These are phyloP conservation scores for Russula vinacea DNA, from an alignment of 768 basidiomycete species.

Conservation along the genomic window DNA sequence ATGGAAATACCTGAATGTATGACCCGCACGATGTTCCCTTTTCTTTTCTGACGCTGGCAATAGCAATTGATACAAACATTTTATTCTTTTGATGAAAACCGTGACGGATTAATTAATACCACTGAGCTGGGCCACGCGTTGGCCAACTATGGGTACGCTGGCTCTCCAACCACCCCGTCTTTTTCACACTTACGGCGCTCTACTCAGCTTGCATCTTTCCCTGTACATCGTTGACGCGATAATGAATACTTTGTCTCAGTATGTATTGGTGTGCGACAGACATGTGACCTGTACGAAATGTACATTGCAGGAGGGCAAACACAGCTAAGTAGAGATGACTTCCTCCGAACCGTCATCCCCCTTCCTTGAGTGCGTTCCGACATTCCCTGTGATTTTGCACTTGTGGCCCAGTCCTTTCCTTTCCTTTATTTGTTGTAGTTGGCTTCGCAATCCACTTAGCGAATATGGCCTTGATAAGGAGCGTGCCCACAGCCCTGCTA, in stretches of 20 bases:
- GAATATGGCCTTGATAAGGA: no score
- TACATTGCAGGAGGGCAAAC: background rate
- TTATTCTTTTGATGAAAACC: slow-evolving; percentile 3
- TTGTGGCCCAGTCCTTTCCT: background rate
- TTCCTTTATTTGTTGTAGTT: no score
- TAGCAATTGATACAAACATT: slow-evolving; percentile 19
- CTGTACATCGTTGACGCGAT: background rate
- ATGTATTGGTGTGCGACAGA: slow-evolving; percentile 11
- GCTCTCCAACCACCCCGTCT: background rate
- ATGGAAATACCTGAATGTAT: slow-evolving; percentile 16
- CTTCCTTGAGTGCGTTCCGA: slow-evolving; percentile 13
- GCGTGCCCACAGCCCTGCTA: no score
- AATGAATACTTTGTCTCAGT: slow-evolving; percentile 14
- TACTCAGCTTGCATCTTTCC: slow-evolving; percentile 7
- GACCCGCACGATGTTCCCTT: background rate
- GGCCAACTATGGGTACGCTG: slow-evolving; percentile 12
- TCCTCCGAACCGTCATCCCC: slow-evolving; percentile 4
- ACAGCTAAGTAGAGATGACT: slow-evolving; percentile 12
- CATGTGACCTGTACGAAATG: slow-evolving; percentile 6
- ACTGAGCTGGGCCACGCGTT: slow-evolving; percentile 1
- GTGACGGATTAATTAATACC: slow-evolving; percentile 3
- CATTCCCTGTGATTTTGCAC: background rate
- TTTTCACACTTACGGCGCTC: background rate
- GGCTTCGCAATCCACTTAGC: no score
- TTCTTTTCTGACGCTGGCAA: background rate